These are phyloP conservation scores for Trametes maxima DNA, from an alignment of 768 basidiomycete genomes.

Conservation along the genomic window DNA sequence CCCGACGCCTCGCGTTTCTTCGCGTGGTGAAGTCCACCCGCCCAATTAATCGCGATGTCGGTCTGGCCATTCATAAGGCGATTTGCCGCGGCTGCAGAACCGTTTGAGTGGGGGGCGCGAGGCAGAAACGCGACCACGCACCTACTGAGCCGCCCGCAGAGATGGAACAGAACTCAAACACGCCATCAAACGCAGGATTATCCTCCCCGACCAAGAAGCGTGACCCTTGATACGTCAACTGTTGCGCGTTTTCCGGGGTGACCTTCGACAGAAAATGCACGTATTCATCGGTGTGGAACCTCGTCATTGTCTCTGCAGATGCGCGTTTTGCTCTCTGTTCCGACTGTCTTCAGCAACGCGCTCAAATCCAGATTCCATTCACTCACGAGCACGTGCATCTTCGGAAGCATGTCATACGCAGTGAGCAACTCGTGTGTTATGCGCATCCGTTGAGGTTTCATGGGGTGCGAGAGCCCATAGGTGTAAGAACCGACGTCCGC, in stretches of 20 bases:
- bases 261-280: slow-evolving; percentile 88
- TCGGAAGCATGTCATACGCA: slow-evolving; percentile 88
- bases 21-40: slow-evolving; percentile 97
- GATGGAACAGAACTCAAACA: slow-evolving; percentile 97
- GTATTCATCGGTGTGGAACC: slow-evolving; percentile 99
- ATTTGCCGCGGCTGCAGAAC: slow-evolving; percentile 68
- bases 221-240: slow-evolving; percentile 80
- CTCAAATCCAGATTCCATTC: not conserved
- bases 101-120: no score
- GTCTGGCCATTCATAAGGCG: slow-evolving; percentile 77
- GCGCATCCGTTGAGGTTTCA: slow-evolving; percentile 96
- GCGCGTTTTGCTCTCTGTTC: slow-evolving; percentile 39
- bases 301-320: slow-evolving; percentile 59
- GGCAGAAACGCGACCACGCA: slow-evolving; percentile 37
- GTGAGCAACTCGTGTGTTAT: slow-evolving; percentile 92
- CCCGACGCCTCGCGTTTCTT: slow-evolving; percentile 98
- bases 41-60: slow-evolving; percentile 93
- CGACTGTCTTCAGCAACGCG: not conserved
- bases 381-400: slow-evolving; percentile 90
- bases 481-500: slow-evolving; percentile 76
- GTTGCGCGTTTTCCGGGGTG: slow-evolving; percentile 87
- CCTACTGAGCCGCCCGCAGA: slow-evolving; percentile 95
- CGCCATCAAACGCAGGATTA: slow-evolving; percentile 94
- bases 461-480: slow-evolving; percentile 87
- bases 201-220: slow-evolving; percentile 85